Conservation (phyloP, 768 basidiomycete species). For the Auricularia heimuer region DNA sequence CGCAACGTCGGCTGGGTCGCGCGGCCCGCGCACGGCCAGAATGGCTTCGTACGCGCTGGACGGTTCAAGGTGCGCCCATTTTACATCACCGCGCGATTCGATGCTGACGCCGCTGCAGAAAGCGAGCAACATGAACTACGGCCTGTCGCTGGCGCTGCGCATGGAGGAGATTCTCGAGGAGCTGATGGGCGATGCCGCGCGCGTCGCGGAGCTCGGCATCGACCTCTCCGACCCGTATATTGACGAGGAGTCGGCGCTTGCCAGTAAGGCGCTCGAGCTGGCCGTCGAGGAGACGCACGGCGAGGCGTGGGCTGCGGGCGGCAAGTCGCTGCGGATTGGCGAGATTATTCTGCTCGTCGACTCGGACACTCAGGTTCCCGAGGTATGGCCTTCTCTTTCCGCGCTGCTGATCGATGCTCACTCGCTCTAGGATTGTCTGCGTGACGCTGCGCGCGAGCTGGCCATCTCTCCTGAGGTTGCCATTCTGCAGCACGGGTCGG, state of each 20-base stretch:
- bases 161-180: slow-evolving; percentile 36
- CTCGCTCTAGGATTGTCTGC: slow-evolving; percentile 55
- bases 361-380: slow-evolving; percentile 54
- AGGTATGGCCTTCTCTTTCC: slow-evolving; percentile 14
- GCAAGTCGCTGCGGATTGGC: slow-evolving; percentile 62
- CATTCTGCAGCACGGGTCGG: slow-evolving; percentile 80
- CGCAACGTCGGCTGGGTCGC: slow-evolving; percentile 76
- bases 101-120: slow-evolving; percentile 80
- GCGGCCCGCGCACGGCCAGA: slow-evolving; percentile 34
- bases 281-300: slow-evolving; percentile 66
- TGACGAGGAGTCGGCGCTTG: slow-evolving; percentile 32
- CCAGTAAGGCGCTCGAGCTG: slow-evolving; percentile 61
- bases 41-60: slow-evolving; percentile 60
- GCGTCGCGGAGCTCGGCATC: slow-evolving; percentile 3
- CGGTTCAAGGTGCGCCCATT: slow-evolving; percentile 51
- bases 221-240: slow-evolving; percentile 23
- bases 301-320: slow-evolving; percentile 63
- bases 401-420: slow-evolving; percentile 4
- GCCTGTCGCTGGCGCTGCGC: slow-evolving; percentile 52
- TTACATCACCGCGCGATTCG: slow-evolving; percentile 18
- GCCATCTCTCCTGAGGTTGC: slow-evolving; percentile 72
- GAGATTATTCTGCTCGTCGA: slow-evolving; percentile 76
- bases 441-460: slow-evolving; percentile 82
- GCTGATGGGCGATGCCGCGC: slow-evolving; percentile 14
- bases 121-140: slow-evolving; percentile 91